Evolutionary conservation across 495 filamentous ascomycete species (phyloP).

Genomic region (Clohesyomyces aquaticus): DNA sequence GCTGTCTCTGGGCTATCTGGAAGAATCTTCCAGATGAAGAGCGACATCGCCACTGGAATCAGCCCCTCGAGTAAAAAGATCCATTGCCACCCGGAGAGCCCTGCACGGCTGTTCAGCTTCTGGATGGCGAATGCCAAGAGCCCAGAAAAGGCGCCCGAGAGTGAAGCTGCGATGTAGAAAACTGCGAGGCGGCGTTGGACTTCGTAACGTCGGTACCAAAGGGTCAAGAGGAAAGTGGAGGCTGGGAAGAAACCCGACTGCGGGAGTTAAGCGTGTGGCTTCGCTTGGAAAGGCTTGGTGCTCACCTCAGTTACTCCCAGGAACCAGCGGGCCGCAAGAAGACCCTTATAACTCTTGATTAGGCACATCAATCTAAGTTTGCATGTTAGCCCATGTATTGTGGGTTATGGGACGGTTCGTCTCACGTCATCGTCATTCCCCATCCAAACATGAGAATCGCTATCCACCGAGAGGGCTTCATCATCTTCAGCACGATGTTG

Average conservation of each 20-base stretch:
- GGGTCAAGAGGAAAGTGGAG: slow-evolving; percentile 44
- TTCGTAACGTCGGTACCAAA: slow-evolving; percentile 47
- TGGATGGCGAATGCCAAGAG: slow-evolving; percentile 46
- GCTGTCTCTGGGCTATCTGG: slow-evolving; percentile 46
- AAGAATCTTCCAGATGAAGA: slow-evolving; percentile 44
- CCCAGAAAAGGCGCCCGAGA: slow-evolving; percentile 48
- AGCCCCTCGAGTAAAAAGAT: slow-evolving; percentile 41
- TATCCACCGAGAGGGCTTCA: slow-evolving; percentile 31
- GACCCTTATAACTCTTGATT: slow-evolving; percentile 30
- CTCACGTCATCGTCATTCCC: slow-evolving; percentile 61
- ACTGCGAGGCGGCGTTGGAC: slow-evolving; percentile 47
- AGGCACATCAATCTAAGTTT: slow-evolving; percentile 43
- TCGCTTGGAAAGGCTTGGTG: slow-evolving; percentile 23
- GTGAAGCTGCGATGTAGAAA: slow-evolving; percentile 42
- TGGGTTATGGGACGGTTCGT: not conserved
- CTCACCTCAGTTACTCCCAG: slow-evolving; percentile 43
- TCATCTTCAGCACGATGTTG: slow-evolving; percentile 41
- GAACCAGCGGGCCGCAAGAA: slow-evolving; percentile 39
- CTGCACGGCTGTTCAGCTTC: slow-evolving; percentile 34
- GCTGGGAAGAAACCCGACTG: slow-evolving; percentile 48
- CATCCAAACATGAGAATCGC: slow-evolving; percentile 43
- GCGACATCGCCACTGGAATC: slow-evolving; percentile 35
- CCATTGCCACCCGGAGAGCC: slow-evolving; percentile 41
- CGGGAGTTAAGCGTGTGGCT: slow-evolving; percentile 14
- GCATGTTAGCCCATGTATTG: slow-evolving; percentile 50